Evolutionary conservation across 306 rosid genomes (phyloP).

Genomic region (Fragaria ananassa): DNA sequence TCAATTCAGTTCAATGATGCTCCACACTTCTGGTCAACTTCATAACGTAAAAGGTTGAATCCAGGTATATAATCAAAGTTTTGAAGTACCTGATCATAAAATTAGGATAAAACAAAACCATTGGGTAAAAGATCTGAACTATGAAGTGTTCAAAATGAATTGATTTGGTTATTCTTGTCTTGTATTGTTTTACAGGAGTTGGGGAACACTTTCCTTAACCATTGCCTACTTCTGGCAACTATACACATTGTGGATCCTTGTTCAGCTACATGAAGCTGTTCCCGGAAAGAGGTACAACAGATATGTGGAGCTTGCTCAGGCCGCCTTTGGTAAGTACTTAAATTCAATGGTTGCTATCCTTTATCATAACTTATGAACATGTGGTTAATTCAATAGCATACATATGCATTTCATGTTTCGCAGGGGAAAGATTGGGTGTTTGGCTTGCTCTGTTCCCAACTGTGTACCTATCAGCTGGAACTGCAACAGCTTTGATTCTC

Average conservation of each 20-base stretch:
- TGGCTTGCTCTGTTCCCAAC: slow-evolving; percentile 99
- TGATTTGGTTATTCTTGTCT: slow-evolving; percentile 11
- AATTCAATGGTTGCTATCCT: not conserved
- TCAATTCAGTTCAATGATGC: not conserved
- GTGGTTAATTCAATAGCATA: not conserved
- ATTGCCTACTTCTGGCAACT: slow-evolving; percentile 95
- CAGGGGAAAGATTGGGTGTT: slow-evolving; percentile 94
- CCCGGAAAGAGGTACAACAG: slow-evolving; percentile 98
- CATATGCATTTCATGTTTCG: slow-evolving; percentile 23
- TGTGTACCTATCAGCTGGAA: slow-evolving; percentile 94
- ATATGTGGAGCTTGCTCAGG: slow-evolving; percentile 95
- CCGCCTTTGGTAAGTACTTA: slow-evolving; percentile 81
- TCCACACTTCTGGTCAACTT: not conserved
- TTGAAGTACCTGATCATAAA: not conserved
- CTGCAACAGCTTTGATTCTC: slow-evolving; percentile 96
- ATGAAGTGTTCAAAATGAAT: not conserved
- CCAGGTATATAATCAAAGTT: not conserved
- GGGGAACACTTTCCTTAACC: slow-evolving; percentile 91
- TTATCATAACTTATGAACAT: not conserved
- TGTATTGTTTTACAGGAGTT: slow-evolving; percentile 58
- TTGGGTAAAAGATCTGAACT: not conserved
- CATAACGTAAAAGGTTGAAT: not conserved
- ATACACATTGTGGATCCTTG: slow-evolving; percentile 90
- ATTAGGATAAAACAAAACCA: not conserved
- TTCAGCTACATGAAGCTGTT: slow-evolving; percentile 97